Evolutionary conservation across 202 grass and related monocot genomes (phyloP).

Genomic region (Eragrostis tef): DNA sequence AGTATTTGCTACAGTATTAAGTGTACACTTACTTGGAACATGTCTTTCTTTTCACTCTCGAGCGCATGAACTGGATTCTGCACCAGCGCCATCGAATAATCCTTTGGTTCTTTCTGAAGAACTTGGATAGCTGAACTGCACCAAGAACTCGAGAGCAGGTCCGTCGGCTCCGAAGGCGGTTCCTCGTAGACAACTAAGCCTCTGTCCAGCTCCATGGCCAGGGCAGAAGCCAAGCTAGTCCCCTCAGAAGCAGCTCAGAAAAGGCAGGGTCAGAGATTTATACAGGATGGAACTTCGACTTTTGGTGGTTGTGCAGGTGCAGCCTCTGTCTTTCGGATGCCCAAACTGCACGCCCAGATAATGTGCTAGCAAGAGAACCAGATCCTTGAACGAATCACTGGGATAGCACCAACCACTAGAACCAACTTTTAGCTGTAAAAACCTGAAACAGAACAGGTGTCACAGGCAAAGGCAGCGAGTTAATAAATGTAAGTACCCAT

Average conservation of each 20-base stretch:
- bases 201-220: constrained; percentile 45
- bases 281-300: constrained; percentile 35
- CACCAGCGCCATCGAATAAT: constrained; percentile 64
- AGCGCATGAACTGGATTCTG: constrained; percentile 67
- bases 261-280: constrained; percentile 36
- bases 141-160: constrained; percentile 83
- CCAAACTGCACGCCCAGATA: constrained; percentile 34
- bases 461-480: constrained; percentile 41
- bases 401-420: constrained; percentile 62
- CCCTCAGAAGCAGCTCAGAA: constrained; percentile 34
- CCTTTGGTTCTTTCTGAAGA: constrained; percentile 56
- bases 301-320: constrained; percentile 48
- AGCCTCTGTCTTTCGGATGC: constrained; percentile 38
- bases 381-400: constrained; percentile 57
- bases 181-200: constrained; percentile 26
- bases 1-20: constrained; percentile 35
- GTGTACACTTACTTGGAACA: constrained; percentile 48
- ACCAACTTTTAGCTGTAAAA: constrained; percentile 64
- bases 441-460: constrained; percentile 42
- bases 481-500: constrained; percentile 38
- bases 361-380: constrained; percentile 56
- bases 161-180: constrained; percentile 50
- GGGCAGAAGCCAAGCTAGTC: constrained; percentile 16
- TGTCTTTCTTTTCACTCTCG: constrained; percentile 35
- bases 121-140: constrained; percentile 87